Evolutionary conservation across 2,329 filamentous ascomycete genomes (phyloP).

Genomic region (Cladosporium sp.): DNA sequence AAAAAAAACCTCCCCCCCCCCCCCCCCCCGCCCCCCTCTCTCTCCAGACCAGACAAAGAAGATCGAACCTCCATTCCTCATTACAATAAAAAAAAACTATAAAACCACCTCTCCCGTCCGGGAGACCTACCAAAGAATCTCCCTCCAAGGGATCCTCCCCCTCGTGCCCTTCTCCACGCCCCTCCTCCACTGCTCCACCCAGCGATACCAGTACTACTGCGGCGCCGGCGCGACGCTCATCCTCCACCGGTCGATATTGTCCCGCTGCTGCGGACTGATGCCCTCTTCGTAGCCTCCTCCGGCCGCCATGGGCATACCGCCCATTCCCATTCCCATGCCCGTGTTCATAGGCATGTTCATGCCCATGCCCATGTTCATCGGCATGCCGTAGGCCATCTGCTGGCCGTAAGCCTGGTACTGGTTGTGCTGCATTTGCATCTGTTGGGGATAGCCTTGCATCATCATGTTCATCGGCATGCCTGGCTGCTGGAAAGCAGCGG

Average conservation of each 20-base stretch:
- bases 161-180: not conserved
- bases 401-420: constrained; percentile 12
- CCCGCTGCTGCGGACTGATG: constrained; percentile 54
- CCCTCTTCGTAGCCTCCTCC: constrained; percentile 31
- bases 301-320: constrained; percentile 21
- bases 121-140: not conserved
- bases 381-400: constrained; percentile 21
- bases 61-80: not conserved
- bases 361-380: not conserved
- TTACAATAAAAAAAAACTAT: not conserved
- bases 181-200: not conserved
- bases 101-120: not conserved
- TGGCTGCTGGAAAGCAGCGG: constrained; percentile 23
- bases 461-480: constrained; percentile 1
- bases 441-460: constrained; percentile 3
- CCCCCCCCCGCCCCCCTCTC: too few species aligned
- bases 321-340: not conserved
- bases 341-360: constrained; percentile 15
- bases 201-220: not conserved
- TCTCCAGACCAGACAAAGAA: too few species aligned
- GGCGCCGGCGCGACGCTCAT: constrained; percentile 40
- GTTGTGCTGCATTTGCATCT: constrained; percentile 6
- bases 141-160: not conserved
- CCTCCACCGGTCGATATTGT: constrained; percentile 62
- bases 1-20: too few species aligned